A percentile compares a stretch with the other conserved stretches of the same genome.
phyloP scores from a whole-genome alignment of 805 yeast genomes.

The Hanseniaspora guilliermondii region DNA sequence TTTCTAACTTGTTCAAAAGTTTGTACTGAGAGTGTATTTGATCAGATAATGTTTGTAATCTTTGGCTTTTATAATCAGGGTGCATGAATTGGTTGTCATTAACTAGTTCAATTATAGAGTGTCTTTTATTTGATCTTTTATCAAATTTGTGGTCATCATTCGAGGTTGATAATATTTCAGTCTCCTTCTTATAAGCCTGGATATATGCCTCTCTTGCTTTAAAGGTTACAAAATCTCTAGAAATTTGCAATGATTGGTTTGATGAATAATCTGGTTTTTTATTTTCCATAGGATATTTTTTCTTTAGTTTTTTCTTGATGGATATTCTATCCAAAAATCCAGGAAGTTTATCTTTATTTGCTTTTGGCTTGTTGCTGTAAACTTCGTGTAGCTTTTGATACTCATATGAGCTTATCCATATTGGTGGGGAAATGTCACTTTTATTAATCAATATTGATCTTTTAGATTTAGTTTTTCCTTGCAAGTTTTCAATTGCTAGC shows the following conservation, averaged over 20 bases:
- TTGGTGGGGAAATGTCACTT: not conserved
- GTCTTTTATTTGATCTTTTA: not conserved
- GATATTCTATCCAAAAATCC: not conserved
- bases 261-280: not conserved
- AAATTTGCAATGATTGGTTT: not conserved
- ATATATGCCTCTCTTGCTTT: not conserved
- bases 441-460: not conserved
- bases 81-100: not conserved
- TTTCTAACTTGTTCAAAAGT: not conserved
- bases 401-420: not conserved
- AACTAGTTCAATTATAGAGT: not conserved
- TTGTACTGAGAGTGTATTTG: slow-evolving; percentile 1
- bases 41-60: not conserved
- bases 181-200: not conserved
- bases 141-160: not conserved
- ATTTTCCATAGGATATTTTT: not conserved
- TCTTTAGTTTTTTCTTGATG: not conserved
- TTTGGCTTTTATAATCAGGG: not conserved
- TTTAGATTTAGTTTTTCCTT: not conserved
- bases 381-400: not conserved
- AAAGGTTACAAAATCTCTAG: not conserved
- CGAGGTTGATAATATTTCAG: not conserved
- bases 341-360: not conserved
- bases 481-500: not conserved
- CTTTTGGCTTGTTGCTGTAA: not conserved